Base-by-base conservation (phyloP, 768 basidiomycete genomes). In the Lentinus brumalis region DNA sequence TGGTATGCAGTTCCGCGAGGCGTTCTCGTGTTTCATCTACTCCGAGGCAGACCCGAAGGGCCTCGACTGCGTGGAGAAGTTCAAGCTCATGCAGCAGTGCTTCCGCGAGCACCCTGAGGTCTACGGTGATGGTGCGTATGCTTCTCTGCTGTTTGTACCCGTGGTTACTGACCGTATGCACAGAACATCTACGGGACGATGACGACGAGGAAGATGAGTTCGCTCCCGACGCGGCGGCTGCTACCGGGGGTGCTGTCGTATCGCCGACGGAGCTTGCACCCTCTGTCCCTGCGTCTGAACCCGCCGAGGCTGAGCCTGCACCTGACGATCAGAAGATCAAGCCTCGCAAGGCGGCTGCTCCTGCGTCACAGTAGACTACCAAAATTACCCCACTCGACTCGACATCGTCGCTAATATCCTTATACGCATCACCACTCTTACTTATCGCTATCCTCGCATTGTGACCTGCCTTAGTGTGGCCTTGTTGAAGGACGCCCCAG, bases 41-140 rank as follows among this genome's bases (percentile, higher is more conserved):
- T 96, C 94, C 12, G 94, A 97, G 71, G 84, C 87, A 55, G 97
- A 99, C 66, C 96, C 96, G 1, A 98, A 99, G 76, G 97, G 97
- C 4, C 90, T 98, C 56, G 91, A 99, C 68, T 99, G 97, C 65
- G 91, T 99, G 11, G 97, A 98, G 67, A 95, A 92, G 77, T 99
- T 99, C 81, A 90, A 94, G 75, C 87, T 79, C 18, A 99, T 99
- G 97, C 97, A 99, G 71, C 87, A 89, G 56, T 99, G 97, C 82
- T 98, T 99, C 83, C 86, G 95, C 68, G 88, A 86, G 60, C 92
- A 98, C 74, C 96, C 96, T 0, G 96, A 98, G 29, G 81, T 94
- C n/a, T 98, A 98, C 73, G 93, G 88, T 15, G 92, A 94, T 65
- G 95, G 95, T 95, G 75, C 62, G 91, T 74, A 7, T 30, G 30